Evolutionary conservation across 495 filamentous ascomycete species (phyloP).

Genomic region (Xylaria nigripes): DNA sequence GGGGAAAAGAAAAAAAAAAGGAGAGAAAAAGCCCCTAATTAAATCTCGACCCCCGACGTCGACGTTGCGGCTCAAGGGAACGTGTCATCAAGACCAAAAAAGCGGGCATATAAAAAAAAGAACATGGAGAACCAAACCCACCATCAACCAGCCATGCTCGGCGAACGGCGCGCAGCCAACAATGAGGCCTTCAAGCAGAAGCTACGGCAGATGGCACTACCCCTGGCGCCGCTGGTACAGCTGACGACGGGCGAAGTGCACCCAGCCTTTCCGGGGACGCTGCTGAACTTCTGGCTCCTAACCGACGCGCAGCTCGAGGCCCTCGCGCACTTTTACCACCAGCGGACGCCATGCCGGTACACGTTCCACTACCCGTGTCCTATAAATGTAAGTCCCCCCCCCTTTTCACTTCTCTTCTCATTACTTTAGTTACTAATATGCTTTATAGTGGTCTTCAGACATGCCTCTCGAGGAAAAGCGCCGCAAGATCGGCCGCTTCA

Average conservation of each 20-base stretch:
- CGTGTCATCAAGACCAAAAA: neutral
- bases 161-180: slow-evolving; percentile 24
- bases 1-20: neutral
- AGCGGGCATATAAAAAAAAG: neutral
- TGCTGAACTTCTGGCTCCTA: slow-evolving; percentile 68
- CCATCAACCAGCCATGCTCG: slow-evolving; percentile 12
- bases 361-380: slow-evolving; percentile 57
- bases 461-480: slow-evolving; percentile 50
- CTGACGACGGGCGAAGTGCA: slow-evolving; percentile 52
- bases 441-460: slow-evolving; percentile 23
- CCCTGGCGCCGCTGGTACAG: slow-evolving; percentile 50
- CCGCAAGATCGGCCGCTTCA: slow-evolving; percentile 54
- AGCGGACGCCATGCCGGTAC: slow-evolving; percentile 48
- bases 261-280: slow-evolving; percentile 55
- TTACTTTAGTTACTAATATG: neutral
- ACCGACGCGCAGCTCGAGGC: slow-evolving; percentile 60
- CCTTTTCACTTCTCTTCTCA: neutral
- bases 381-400: slow-evolving; percentile 17
- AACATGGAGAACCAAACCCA: slow-evolving; percentile 19
- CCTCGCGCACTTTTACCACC: slow-evolving; percentile 70
- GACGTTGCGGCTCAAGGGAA: neutral
- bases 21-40: neutral
- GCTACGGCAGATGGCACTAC: slow-evolving; percentile 39
- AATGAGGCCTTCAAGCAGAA: slow-evolving; percentile 34
- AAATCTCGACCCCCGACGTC: neutral